Evolutionary conservation across 2,329 filamentous ascomycete genomes (phyloP), one percentile per base, ranked within the genome.

Genomic region (Cyclaneusma minus): DNA sequence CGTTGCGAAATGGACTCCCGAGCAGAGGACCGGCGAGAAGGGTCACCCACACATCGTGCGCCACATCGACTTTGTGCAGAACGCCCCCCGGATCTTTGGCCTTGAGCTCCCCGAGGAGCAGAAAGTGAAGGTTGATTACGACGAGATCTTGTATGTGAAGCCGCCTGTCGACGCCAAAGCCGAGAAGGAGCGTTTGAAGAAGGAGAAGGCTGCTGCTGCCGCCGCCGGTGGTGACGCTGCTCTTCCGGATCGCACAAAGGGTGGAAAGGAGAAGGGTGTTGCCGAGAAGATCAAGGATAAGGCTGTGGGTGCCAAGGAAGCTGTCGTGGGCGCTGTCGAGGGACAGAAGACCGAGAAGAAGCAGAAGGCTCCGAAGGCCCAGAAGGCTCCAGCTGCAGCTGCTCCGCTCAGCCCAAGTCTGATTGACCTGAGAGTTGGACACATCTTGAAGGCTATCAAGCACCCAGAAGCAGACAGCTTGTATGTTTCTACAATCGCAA

Each of bases 401-500:
- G 77, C 83, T 8, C 78, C 82, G 2, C 71, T 83, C 4, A 81
- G 82, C 2, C 89, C 89, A 3, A 64, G 68, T 32, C 68, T 93
- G 34, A 94, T 98, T 49, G 89, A 98, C 51, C 75, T 98, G 27
- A 77, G 89, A 37, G 87, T 98, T 34, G 89, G 89, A 34, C 89
- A 95, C 61, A 94, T 98, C 43, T 74, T 98, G 47, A 92, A 94
- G 58, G 85, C 85, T 27, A 68, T 89, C 56, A 79, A 84, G 52
- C 89, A 98, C 61, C 89, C 89, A 28, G 91, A 98, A 44, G 89
- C 89, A 38, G 89, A 98, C 60, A 91, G 81, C 8, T 69, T 98
- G 27, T 98, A 74, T 55, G 89, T 98, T 34, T 91, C 81, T 35
- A 95, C 85, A 28, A 92, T 98, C 46, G 83, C 84, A 37, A 84